Percentiles rank a stretch among this genome's conserved stretches.
These are phyloP conservation scores for Pseudonitzschia multistriata DNA, from an alignment of 108 stramenopile species.

Conservation along the genomic window DNA sequence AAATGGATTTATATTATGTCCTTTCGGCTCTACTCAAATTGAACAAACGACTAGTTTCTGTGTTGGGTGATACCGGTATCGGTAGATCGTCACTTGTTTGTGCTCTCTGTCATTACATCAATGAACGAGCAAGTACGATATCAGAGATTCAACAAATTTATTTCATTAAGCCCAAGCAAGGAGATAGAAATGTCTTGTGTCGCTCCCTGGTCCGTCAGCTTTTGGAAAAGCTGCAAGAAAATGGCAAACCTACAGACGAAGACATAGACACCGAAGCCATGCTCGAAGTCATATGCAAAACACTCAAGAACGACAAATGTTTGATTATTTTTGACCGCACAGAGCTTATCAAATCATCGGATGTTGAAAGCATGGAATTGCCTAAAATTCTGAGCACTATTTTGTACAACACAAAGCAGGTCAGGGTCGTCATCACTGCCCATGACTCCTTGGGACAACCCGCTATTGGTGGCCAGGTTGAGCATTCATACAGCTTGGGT, in stretches of 20 bases:
- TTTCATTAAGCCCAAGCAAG: constrained; percentile 51
- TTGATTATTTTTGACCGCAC: constrained; percentile 72
- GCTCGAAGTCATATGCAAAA: constrained; percentile 37
- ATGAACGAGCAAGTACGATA: constrained; percentile 60
- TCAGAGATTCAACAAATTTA: constrained; percentile 52
- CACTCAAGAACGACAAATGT: constrained; percentile 49
- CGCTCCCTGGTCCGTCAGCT: constrained; percentile 39
- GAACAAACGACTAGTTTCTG: constrained; percentile 60
- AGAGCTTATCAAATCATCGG: constrained; percentile 51
- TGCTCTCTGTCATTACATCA: constrained; percentile 76
- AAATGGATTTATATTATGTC: constrained; percentile 75
- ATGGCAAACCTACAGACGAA: constrained; percentile 35
- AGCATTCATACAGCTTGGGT: constrained; percentile 54
- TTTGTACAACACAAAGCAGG: constrained; percentile 61
- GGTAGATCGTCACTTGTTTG: constrained; percentile 74
- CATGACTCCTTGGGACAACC: constrained; percentile 43
- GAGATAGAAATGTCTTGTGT: constrained; percentile 30
- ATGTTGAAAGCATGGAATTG: constrained; percentile 52
- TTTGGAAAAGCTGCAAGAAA: constrained; percentile 44
- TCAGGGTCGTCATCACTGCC: constrained; percentile 56
- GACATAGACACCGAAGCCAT: constrained; percentile 48
- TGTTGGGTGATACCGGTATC: constrained; percentile 65
- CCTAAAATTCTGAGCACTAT: constrained; percentile 63
- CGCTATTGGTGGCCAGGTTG: constrained; percentile 56
- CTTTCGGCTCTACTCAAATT: constrained; percentile 51